Base-by-base conservation (phyloP, 352 stramenopile genomes). In the Phytophthora colocasiae region DNA sequence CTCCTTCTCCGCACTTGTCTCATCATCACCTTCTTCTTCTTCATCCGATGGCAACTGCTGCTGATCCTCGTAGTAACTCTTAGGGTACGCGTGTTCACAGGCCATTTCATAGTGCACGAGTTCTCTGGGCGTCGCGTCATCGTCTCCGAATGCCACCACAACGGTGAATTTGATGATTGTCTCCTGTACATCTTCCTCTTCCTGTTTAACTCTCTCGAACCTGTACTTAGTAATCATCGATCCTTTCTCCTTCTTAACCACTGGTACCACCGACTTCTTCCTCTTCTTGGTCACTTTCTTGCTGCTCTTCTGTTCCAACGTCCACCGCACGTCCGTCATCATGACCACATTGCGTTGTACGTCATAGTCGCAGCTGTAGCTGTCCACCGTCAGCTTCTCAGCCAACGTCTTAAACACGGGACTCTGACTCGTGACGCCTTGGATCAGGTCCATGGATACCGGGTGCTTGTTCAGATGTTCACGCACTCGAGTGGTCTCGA, bases 41-140 rank as follows among this genome's bases (percentile, higher is more conserved):
- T 70, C 60, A 9, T 79, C 78, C 6, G 61, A 78, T 1, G 71
- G 70, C 12, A 73, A 49, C 34, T 77, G 56, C 49, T 82, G 69
- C 49, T 78, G 62, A 26, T 88, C 75, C 39, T 93, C 83, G 61
- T 93, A 93, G 69, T 89, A 90, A 55, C 82, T 90, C 19, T 78
- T 83, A 7, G 85, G 85, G 53, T 93, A 93, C n/a, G 49, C 17
- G 24, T 77, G 52, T 14, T 84, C 62, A 46, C 79, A 84, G 10
- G 65, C 73, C 56, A 93, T 64, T n/a, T 75, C 77, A 63, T 86
- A 91, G 64, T 77, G 63, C 62, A 93, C 73, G 24, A 93, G 63
- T 57, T 89, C 72, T 57, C 71, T 76, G 7, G 79, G 65, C 38
- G 58, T 68, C 4, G 38, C 59, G 29, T 80, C 67, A 4, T 81